Percentiles rank a stretch among this genome's conserved stretches.
These are phyloP conservation scores for Urostyla sp. DNA, from an alignment of 73 alveolate species.

Conservation along the genomic window DNA sequence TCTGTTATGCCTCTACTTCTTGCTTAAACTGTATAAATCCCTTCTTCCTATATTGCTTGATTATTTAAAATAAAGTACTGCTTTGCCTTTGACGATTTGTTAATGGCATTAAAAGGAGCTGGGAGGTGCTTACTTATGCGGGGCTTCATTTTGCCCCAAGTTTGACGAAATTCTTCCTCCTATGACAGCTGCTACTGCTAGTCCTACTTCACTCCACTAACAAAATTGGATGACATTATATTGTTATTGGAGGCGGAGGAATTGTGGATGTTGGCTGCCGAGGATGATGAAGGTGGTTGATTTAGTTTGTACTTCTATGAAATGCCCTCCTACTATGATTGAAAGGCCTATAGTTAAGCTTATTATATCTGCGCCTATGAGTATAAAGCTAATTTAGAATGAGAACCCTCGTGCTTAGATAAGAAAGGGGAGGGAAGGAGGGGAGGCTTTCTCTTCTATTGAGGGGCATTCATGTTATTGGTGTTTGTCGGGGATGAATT, in stretches of 20 bases:
- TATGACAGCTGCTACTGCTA: background rate
- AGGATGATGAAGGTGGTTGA: no score
- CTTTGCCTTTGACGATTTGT: slow-evolving; percentile 55
- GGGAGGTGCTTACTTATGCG: slow-evolving; percentile 54
- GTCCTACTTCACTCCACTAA: no score
- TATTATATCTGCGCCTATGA: slow-evolving; percentile 38
- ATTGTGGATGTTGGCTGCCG: no score
- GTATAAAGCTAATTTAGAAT: slow-evolving; percentile 45
- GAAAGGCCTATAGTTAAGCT: slow-evolving; percentile 43
- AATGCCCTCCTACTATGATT: background rate
- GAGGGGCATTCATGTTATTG: no score
- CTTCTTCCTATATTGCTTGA: slow-evolving; percentile 21
- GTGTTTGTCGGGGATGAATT: no score
- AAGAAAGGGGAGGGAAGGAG: slow-evolving; percentile 54
- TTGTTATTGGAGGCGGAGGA: no score
- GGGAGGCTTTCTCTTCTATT: slow-evolving; percentile 24
- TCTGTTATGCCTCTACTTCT: slow-evolving; percentile 34
- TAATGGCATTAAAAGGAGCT: slow-evolving; percentile 59
- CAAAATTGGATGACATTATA: no score
- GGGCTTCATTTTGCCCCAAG: slow-evolving; percentile 67
- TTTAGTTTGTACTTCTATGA: background rate
- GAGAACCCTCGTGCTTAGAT: slow-evolving; percentile 51
- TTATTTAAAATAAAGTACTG: background rate
- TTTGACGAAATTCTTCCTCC: slow-evolving; percentile 53
- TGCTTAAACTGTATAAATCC: slow-evolving; percentile 40